Evolutionary conservation across 768 basidiomycete genomes (phyloP).

Genomic region (Lactifluus hygrophoroides): DNA sequence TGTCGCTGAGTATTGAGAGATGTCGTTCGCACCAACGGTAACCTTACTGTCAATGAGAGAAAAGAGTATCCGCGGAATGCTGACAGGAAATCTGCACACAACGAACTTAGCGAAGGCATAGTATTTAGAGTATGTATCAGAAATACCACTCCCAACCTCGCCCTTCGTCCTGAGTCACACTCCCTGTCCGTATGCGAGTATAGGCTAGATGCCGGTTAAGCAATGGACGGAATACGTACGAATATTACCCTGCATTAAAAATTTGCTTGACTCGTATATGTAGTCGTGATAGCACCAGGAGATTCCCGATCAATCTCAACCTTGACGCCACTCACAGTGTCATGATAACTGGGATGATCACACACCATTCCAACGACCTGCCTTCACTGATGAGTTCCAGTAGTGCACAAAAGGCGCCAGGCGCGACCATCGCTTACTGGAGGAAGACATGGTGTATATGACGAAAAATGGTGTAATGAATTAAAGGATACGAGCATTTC

Average conservation of each 20-base stretch:
- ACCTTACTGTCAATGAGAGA: conserved; percentile 64
- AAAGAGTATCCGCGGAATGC: background rate
- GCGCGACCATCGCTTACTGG: too few species aligned
- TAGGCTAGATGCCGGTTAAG: background rate
- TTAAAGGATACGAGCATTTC: too few species aligned
- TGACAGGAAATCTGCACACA: conserved; percentile 33
- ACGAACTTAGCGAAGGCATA: conserved; percentile 71
- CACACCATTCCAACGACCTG: conserved; percentile 70
- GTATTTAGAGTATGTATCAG: conserved; percentile 61
- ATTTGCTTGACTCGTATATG: conserved; percentile 76
- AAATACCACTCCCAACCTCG: conserved; percentile 36
- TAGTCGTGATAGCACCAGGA: conserved; percentile 50
- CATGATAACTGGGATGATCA: conserved; percentile 83
- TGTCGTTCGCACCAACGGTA: conserved; percentile 43
- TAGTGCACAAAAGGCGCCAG: too few species aligned
- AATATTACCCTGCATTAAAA: conserved; percentile 67
- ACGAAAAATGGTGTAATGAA: conserved; percentile 37
- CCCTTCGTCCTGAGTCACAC: conserved; percentile 48
- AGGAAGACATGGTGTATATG: conserved; percentile 74
- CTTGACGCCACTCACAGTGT: conserved; percentile 71
- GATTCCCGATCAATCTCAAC: conserved; percentile 89
- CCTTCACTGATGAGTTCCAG: conserved; percentile 70
- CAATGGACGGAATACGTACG: conserved; percentile 35
- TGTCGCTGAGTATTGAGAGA: conserved; percentile 62
- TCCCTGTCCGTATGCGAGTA: conserved; percentile 25